Evolutionary conservation across 2,329 filamentous ascomycete species (phyloP), one percentile per base, ranked within the genome.

Genomic region (Cladosporium sp.): DNA sequence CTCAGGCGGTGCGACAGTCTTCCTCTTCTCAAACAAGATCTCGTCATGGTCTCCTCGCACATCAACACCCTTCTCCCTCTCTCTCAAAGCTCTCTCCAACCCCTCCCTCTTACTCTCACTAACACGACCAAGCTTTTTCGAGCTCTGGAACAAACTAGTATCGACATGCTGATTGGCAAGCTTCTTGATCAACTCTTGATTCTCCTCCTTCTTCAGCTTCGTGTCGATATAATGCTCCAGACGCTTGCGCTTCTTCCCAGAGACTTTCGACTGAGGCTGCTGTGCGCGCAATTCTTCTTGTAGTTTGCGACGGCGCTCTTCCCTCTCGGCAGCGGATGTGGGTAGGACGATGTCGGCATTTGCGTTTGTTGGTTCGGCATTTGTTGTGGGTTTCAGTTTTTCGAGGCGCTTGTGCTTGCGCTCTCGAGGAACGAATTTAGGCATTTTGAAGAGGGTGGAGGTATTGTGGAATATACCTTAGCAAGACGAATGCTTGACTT

Each of bases 141-240:
- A 89, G 72, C 91, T 96, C 59, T 86, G 82, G 61, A 96, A 88
- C 19, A 91, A 77, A 62, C 84, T 90, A 1, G 90, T 96, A 71
- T 97, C 92, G 65, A 94, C 84, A 69, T 88, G 92, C 57, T 85
- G 82, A 61, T 85, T 81, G 17, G 90, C 89, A 25, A 99, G 81
- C 71, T 94, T 92, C 70, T 89, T 89, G 66, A 97, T 81, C 30
- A 99, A 78, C 59, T 86, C 88, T 28, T 90, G 81, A 68, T 90
- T 96, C 73, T 97, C 93, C 70, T 99, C 94, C 73, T 96, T 97
- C 73, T 87, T 89, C 47, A 99, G 79, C 80, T 99, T 99, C 60
- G 84, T 94, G 68, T 97, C 92, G 72, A 88, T 85, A 64, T 88
- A 88, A 69, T 88, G 88, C 65, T 88, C 84, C 62, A 88, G 69